Base-by-base conservation (phyloP, 176 grass and related monocot genomes). In the Oryza australiensis region DNA sequence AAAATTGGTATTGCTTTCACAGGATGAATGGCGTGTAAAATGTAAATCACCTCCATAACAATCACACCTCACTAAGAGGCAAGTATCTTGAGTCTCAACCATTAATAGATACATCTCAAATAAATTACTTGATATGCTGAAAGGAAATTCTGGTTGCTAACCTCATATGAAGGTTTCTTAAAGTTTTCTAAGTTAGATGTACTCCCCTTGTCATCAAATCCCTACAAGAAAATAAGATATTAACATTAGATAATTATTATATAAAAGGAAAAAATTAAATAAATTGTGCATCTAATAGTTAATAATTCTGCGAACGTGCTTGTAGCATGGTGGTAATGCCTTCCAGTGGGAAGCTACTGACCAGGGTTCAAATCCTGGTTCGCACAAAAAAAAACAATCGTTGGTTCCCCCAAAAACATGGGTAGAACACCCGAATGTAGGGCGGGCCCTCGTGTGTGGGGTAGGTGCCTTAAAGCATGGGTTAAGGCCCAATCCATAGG, bases 141-240 rank as follows among this genome's bases (percentile, higher is more conserved):
- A 75, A 76, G 64, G 10, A 70, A 64, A 86, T 42, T 68, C 12
- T 82, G 26, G 89, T 77, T 43, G 68, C 26, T 87, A 26, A 91
- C 92, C 73, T 85, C 82, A 38, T 68, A 33, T 70, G 78, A 82
- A 41, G 62, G 22, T 49, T 89, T 88, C 66, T 86, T 81, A 69
- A 81, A 68, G 68, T 79, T 86, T 67, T 81, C 75, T 73, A 73
- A 70, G 64, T 70, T 86, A 62, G 77, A 70, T 33, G 64, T n/a
- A 48, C 70, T 87, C 60, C 38, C 65, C 72, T 91, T 89, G 55
- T 81, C 88, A 81, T 79, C 79, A 70, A 49, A 81, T 29, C 22
- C 62, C 82, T 88, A 12, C 53, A 82, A 49, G 30, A 51, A 84
- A 85, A 80, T 63, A 68, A 78, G 28, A 76, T 53, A 42, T 28